Conservation (phyloP, 495 filamentous ascomycete genomes). For the Achaetomiella virescens region DNA sequence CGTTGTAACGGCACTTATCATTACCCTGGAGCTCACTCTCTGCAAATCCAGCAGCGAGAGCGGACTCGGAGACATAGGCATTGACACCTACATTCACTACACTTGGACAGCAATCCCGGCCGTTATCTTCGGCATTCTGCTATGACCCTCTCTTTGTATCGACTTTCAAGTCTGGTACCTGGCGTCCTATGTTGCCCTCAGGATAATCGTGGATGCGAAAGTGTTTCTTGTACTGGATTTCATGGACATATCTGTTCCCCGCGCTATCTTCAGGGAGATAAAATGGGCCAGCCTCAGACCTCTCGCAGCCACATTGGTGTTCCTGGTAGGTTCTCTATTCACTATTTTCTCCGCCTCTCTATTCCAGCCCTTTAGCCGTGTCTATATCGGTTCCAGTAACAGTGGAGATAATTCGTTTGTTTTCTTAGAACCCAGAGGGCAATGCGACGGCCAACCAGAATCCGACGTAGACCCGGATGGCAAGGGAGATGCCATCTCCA, state of each 20-base stretch:
- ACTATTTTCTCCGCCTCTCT: constrained; percentile 19
- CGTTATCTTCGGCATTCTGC: constrained; percentile 1
- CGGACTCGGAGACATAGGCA: constrained; percentile 11
- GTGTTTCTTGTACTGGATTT: not conserved
- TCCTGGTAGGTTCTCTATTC: constrained; percentile 9
- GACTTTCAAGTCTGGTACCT: constrained; percentile 10
- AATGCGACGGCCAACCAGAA: not conserved
- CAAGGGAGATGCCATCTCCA: not conserved
- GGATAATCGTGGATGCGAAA: not conserved
- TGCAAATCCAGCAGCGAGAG: constrained; percentile 6
- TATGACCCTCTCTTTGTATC: constrained; percentile 4
- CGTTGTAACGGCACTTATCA: constrained; percentile 1
- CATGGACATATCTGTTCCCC: constrained; percentile 11
- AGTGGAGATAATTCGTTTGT: no score
- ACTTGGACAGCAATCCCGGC: constrained; percentile 17
- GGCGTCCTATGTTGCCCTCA: constrained; percentile 5
- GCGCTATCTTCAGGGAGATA: constrained; percentile 4
- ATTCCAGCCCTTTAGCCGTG: not conserved
- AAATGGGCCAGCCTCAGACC: constrained; percentile 1
- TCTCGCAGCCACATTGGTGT: constrained; percentile 8
- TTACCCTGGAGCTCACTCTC: constrained; percentile 7
- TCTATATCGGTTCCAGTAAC: not conserved
- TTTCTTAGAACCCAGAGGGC: no score
- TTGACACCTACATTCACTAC: constrained; percentile 12
- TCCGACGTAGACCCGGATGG: not conserved